Percentiles rank a stretch among this genome's conserved stretches.
Conservation (phyloP, 2,329 filamentous ascomycete species). For the Epicoccum nigrum region DNA sequence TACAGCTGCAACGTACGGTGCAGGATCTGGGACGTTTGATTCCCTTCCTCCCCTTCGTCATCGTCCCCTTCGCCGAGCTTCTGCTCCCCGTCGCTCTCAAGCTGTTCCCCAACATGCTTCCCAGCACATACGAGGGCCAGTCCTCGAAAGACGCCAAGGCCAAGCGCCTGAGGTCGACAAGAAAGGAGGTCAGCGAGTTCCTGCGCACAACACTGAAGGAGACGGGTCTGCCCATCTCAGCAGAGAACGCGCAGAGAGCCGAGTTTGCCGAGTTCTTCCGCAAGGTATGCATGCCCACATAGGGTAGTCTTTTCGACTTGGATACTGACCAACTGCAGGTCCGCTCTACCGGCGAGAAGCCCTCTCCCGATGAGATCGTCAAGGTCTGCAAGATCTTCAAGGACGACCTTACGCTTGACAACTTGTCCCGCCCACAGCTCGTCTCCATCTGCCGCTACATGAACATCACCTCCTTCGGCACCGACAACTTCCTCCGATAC, state of each 20-base stretch:
- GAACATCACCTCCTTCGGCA: constrained; percentile 96
- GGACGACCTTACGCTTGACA: constrained; percentile 96
- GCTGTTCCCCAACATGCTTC: constrained; percentile 95
- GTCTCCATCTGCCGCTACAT: constrained; percentile 99
- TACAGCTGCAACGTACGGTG: constrained; percentile 80
- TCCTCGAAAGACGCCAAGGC: constrained; percentile 91
- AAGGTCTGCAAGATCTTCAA: constrained; percentile 99
- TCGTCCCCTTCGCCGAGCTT: constrained; percentile 94
- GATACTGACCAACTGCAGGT: constrained; percentile 38
- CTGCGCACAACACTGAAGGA: constrained; percentile 87
- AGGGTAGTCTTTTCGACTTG: no score
- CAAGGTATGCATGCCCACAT: constrained; percentile 64
- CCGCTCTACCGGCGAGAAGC: constrained; percentile 84
- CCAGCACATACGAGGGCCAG: constrained; percentile 94
- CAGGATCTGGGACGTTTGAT: constrained; percentile 91
- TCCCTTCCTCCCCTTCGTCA: constrained; percentile 95
- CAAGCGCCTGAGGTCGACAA: constrained; percentile 76
- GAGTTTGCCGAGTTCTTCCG: constrained; percentile 98
- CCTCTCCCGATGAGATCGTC: constrained; percentile 89
- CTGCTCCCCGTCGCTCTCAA: constrained; percentile 89
- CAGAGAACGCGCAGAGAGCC: constrained; percentile 83
- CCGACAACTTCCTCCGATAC: constrained; percentile 96
- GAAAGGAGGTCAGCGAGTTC: constrained; percentile 93
- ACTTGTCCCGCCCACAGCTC: constrained; percentile 90
- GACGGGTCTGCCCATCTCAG: constrained; percentile 87